phyloP scores from a whole-genome alignment of 192 early-diverging fungal species.

The Polychytrium aggregatum region DNA sequence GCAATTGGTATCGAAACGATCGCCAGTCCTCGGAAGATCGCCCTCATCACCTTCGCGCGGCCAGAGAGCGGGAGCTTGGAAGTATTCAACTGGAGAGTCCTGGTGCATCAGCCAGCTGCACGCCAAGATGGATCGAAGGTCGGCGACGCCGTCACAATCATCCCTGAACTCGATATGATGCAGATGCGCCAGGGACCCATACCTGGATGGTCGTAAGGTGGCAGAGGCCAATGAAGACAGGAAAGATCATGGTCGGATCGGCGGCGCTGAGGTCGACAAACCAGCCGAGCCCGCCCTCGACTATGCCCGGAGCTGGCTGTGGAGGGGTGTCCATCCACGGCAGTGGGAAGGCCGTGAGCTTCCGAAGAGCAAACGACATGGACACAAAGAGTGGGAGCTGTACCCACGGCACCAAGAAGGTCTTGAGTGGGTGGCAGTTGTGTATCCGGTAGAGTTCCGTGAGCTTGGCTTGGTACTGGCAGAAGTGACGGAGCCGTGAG shows the following conservation, averaged over 20 bases:
- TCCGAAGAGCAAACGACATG: slow-evolving; percentile 53
- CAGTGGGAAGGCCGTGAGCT: slow-evolving; percentile 49
- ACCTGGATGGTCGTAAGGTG: slow-evolving; percentile 68
- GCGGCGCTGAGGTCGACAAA: slow-evolving; percentile 47
- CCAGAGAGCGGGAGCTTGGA: not conserved
- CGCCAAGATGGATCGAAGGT: no score
- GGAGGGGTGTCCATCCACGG: slow-evolving; percentile 33
- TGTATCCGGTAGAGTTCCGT: slow-evolving; percentile 43
- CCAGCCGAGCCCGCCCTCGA: slow-evolving; percentile 47
- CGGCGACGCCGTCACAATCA: no score
- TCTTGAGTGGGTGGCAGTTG: slow-evolving; percentile 46
- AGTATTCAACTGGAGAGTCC: not conserved
- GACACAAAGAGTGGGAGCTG: slow-evolving; percentile 69
- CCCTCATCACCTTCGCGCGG: slow-evolving; percentile 6
- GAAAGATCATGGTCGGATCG: slow-evolving; percentile 60
- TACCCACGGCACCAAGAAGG: slow-evolving; percentile 52
- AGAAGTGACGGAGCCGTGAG: no score
- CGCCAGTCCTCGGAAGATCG: slow-evolving; percentile 34
- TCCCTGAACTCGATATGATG: no score
- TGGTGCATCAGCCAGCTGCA: no score
- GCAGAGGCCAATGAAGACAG: slow-evolving; percentile 47
- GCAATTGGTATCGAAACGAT: slow-evolving; percentile 53
- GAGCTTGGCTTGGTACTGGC: slow-evolving; percentile 12
- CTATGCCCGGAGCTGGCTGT: slow-evolving; percentile 33
- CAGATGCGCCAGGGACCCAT: no score